phyloP scores from a whole-genome alignment of 1,284 basidiomycete species.

The Amylostereum chailletii region DNA sequence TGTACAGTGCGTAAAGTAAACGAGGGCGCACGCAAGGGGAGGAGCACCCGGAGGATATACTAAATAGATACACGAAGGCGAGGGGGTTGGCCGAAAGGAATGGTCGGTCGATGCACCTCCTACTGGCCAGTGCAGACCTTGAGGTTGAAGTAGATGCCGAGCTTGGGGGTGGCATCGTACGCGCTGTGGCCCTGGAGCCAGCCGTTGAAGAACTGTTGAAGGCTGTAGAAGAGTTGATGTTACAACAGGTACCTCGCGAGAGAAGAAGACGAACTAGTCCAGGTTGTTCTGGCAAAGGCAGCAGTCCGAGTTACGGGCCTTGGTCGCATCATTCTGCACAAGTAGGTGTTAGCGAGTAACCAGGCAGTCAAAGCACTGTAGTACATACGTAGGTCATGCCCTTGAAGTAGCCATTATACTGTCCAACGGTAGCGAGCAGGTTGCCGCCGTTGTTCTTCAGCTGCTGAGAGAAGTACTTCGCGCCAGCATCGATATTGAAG shows the following conservation, averaged over 20 bases:
- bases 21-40: too few relatives aligned
- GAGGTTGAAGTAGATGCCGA: slow-evolving; percentile 70
- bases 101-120: background rate
- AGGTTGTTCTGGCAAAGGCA: slow-evolving; percentile 74
- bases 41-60: too few relatives aligned
- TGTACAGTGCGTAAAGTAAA: too few relatives aligned
- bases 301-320: slow-evolving; percentile 40
- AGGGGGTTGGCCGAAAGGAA: background rate
- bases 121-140: slow-evolving; percentile 30
- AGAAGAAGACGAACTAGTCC: slow-evolving; percentile 53
- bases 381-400: slow-evolving; percentile 53
- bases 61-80: too few relatives aligned
- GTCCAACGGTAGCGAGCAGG: slow-evolving; percentile 55
- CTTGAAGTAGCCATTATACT: slow-evolving; percentile 72
- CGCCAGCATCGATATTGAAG: slow-evolving; percentile 61
- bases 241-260: background rate
- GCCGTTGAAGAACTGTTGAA: slow-evolving; percentile 73
- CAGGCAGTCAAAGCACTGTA: background rate
- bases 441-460: slow-evolving; percentile 48
- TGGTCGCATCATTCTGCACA: slow-evolving; percentile 45
- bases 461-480: slow-evolving; percentile 48
- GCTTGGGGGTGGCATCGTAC: slow-evolving; percentile 30
- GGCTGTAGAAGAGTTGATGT: slow-evolving; percentile 29
- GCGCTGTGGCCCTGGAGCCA: slow-evolving; percentile 65
- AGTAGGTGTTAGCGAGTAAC: slow-evolving; percentile 8